phyloP scores from a whole-genome alignment of 2,329 filamentous ascomycete species.

The Fusarium phyllophilum region DNA sequence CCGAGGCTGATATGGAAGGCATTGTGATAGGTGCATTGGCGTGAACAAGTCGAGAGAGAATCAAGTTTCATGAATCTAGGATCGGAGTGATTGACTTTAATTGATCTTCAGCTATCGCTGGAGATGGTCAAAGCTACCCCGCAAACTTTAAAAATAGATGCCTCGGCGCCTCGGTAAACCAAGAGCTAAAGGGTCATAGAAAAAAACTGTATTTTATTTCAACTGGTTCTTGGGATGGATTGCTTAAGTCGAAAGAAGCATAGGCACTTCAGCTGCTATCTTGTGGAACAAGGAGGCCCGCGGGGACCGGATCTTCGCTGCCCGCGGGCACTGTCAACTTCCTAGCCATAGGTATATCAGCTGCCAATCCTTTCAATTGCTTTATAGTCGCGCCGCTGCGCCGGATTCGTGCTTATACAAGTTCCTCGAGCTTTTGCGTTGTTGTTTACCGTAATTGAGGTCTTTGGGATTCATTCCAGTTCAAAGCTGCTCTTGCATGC shows the following conservation, averaged over 20 bases:
- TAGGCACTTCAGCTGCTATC: background rate
- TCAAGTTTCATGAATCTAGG: no score
- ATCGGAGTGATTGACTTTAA: background rate
- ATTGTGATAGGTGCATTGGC: fast-evolving
- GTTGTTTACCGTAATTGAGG: no score
- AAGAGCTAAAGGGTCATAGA: fast-evolving
- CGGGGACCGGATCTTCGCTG: background rate
- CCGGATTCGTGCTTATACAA: no score
- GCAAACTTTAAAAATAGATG: background rate
- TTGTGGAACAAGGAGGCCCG: background rate
- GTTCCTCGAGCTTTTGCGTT: no score
- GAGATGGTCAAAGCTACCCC: background rate
- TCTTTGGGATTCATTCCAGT: fast-evolving
- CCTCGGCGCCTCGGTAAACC: background rate
- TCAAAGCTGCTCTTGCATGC: fast-evolving
- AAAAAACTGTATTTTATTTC: background rate
- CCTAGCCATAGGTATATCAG: background rate
- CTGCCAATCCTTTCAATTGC: no score
- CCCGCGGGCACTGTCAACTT: background rate
- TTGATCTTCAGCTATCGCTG: background rate
- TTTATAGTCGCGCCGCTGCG: no score
- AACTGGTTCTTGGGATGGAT: no score
- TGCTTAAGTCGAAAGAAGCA: background rate
- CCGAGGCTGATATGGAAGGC: background rate
- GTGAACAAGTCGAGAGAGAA: fast-evolving